phyloP scores from a whole-genome alignment of 768 basidiomycete species.

The Podaxis pistillaris region DNA sequence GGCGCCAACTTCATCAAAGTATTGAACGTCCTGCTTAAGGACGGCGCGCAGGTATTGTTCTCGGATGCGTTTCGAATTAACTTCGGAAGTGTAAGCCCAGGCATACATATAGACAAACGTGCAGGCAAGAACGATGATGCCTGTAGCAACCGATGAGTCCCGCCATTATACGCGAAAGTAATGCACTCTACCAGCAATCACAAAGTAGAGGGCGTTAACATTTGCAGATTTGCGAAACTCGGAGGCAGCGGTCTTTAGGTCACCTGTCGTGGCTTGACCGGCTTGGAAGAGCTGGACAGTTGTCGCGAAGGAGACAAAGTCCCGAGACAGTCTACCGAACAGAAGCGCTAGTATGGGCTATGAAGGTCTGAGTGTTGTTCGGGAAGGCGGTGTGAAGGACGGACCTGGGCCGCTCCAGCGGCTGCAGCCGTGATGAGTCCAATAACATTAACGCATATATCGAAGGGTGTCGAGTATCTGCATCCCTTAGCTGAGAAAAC shows the following conservation, averaged over 20 bases:
- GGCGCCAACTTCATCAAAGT: slow-evolving; percentile 80
- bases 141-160: background rate
- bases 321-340: slow-evolving; percentile 69
- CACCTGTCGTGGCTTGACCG: slow-evolving; percentile 26
- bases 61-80: slow-evolving; percentile 71
- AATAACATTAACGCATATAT: slow-evolving; percentile 57
- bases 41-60: slow-evolving; percentile 74
- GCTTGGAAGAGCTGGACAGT: slow-evolving; percentile 20
- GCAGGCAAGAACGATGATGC: slow-evolving; percentile 56
- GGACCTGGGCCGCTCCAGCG: slow-evolving; percentile 71
- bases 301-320: slow-evolving; percentile 54
- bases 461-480: slow-evolving; percentile 65
- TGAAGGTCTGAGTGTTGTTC: background rate
- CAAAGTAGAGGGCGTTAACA: slow-evolving; percentile 54
- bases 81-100: slow-evolving; percentile 60
- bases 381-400: slow-evolving; percentile 9
- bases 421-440: slow-evolving; percentile 63
- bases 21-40: slow-evolving; percentile 76
- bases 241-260: slow-evolving; percentile 26
- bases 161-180: slow-evolving; percentile 26
- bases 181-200: slow-evolving; percentile 64
- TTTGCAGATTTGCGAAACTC: slow-evolving; percentile 47
- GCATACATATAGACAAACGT: slow-evolving; percentile 62
- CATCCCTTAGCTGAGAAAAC: background rate
- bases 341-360: slow-evolving; percentile 70